Base-by-base conservation (phyloP, 345 rosid species). In the Sonneratia caseolaris region DNA sequence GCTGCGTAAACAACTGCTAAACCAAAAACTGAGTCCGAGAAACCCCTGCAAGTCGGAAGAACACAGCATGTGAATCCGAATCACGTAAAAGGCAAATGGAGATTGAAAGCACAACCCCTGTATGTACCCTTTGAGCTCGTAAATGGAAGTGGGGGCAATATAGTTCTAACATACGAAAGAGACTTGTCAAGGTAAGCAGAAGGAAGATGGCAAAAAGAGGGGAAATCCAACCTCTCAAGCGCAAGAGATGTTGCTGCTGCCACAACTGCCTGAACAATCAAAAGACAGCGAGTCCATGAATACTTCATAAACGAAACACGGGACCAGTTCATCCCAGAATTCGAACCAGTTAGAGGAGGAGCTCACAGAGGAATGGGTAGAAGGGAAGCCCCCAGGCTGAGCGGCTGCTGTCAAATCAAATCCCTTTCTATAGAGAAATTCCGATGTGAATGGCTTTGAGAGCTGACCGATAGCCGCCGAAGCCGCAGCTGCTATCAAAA, bases 311-410 rank as follows among this genome's bases (percentile, higher is more conserved):
- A 64, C 1, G 36, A 57, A 56, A 14, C 42, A 37, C 14, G 27
- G 21, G 11, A 22, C n/a, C 3, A 55, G 19, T 51, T 10, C 24
- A 47, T 8, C 18, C 55, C 49, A 19, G 27, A 77, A 55, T 57
- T 51, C 66, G 37, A 45, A 22, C 56, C 61, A 71, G 65, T 53
- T 12, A 47, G 24, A 51, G 15, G 27, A 19, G 15, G 66, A 49
- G 55, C 84, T 65, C 79, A 88, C 93, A 43, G 91, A 84, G 73
- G 98, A 93, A 85, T 93, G 97, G 47, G 96, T 82, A 57, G 98
- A 93, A 77, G 98, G 98, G 84, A 91, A 91, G 38, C 98, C 98
- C 7, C 98, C 98, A 64, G 98, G 84, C 70, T 80, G 91, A 43
- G 89, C 51, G 3, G 86, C 82, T 67, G 83, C 62, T 80, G 68